A percentile compares a stretch with the other conserved stretches of the same genome.
These are phyloP conservation scores for Yamadazyma spencermartinsiae DNA, from an alignment of 1,139 yeast genomes.

Conservation along the genomic window DNA sequence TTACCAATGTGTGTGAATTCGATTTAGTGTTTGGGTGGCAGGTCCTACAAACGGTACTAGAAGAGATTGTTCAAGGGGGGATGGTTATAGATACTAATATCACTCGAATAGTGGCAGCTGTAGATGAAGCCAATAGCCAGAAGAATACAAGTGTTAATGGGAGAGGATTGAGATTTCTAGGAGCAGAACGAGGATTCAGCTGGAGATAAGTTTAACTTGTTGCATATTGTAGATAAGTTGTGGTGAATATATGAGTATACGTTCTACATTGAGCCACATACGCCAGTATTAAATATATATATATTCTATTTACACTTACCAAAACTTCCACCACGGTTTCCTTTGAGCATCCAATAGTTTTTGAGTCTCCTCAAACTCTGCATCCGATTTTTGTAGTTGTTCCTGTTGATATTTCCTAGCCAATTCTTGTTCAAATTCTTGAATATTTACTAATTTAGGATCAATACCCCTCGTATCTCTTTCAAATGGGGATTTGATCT, in stretches of 20 bases:
- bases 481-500: constrained; percentile 66
- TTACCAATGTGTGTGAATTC: constrained; percentile 90
- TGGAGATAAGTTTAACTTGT: constrained; percentile 40
- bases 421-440: constrained; percentile 43
- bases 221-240: neutral
- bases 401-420: constrained; percentile 45
- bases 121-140: constrained; percentile 60
- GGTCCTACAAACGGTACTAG: constrained; percentile 85
- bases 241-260: neutral
- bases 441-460: constrained; percentile 45
- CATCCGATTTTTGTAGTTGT: constrained; percentile 38
- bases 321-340: constrained; percentile 33
- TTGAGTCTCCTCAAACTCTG: constrained; percentile 33
- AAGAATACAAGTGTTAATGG: constrained; percentile 19
- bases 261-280: neutral
- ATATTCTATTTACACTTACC: constrained; percentile 5
- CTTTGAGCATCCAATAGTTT: constrained; percentile 28
- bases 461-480: constrained; percentile 31
- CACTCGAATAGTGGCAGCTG: constrained; percentile 76
- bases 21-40: constrained; percentile 98
- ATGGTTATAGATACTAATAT: constrained; percentile 98
- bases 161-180: constrained; percentile 12
- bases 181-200: constrained; percentile 38
- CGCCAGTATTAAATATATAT: constrained; percentile 7
- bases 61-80: constrained; percentile 95